Conservation (phyloP, 176 grass and related monocot genomes). For the Metroxylon sagu region DNA sequence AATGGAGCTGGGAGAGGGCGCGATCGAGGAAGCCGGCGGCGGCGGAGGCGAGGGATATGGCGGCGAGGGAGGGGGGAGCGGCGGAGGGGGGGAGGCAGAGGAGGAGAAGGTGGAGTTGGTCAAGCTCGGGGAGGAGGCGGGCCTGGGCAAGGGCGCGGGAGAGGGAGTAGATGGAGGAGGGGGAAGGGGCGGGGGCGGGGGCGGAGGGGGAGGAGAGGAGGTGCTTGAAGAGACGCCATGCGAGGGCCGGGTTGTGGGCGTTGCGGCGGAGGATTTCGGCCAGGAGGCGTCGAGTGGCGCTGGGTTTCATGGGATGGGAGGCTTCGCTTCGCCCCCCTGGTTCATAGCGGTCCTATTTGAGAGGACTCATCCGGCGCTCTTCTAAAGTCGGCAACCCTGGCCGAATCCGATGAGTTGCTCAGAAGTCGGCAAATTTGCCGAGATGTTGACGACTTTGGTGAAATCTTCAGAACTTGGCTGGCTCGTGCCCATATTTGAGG, state of each 20-base stretch:
- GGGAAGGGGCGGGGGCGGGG: conserved; percentile 32
- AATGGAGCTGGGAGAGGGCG: conserved; percentile 48
- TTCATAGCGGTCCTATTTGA: too few species aligned
- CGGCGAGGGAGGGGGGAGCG: conserved; percentile 12
- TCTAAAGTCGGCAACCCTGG: too few species aligned
- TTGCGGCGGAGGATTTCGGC: conserved; percentile 1
- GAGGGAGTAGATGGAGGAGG: conserved; percentile 23
- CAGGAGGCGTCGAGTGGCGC: too few species aligned
- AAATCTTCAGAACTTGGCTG: too few species aligned
- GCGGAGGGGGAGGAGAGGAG: conserved; percentile 34
- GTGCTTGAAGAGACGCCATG: conserved; percentile 56
- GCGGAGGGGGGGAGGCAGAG: conserved; percentile 24
- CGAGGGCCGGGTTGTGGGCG: conserved; percentile 34
- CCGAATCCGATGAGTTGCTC: too few species aligned
- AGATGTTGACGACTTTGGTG: too few species aligned
- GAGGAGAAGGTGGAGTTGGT: conserved; percentile 34
- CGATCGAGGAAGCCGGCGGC: conserved; percentile 22
- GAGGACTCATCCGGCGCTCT: too few species aligned
- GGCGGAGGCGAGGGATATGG: background rate
- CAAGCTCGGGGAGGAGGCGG: conserved; percentile 32
- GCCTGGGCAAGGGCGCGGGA: conserved; percentile 33
- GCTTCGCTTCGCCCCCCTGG: too few species aligned
- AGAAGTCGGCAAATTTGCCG: too few species aligned
- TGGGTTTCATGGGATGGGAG: too few species aligned
- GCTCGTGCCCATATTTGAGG: too few species aligned